Conservation (phyloP, 2,329 filamentous ascomycete genomes). For the Fusarium tuaranense region DNA sequence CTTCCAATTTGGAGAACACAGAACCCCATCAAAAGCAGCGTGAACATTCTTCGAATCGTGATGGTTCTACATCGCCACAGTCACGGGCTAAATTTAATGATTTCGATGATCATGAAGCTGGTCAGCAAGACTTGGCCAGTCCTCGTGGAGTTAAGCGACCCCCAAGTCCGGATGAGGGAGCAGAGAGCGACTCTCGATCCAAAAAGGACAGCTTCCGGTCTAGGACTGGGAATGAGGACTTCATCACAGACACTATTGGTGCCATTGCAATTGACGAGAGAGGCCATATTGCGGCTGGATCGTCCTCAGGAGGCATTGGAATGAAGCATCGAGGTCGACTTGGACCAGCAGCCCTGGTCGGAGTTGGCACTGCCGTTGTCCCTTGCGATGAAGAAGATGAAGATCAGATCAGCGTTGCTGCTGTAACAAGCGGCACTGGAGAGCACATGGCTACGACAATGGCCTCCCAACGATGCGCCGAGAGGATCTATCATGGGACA, state of each 20-base stretch:
- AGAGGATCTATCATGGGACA: constrained; percentile 81
- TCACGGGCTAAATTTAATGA: not conserved
- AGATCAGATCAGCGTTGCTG: constrained; percentile 78
- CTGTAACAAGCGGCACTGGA: constrained; percentile 92
- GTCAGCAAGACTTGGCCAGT: constrained; percentile 24
- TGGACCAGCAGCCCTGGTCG: constrained; percentile 92
- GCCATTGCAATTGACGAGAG: constrained; percentile 90
- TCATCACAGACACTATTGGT: constrained; percentile 92
- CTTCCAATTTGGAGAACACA: not conserved
- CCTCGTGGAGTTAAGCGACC: constrained; percentile 53
- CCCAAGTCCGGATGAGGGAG: constrained; percentile 33
- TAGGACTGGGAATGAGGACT: constrained; percentile 62
- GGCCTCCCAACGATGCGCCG: constrained; percentile 87
- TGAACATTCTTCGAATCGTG: constrained; percentile 18
- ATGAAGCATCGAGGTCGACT: constrained; percentile 97
- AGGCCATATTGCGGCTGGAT: constrained; percentile 92
- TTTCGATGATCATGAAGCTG: not conserved
- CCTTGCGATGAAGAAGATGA: constrained; percentile 78
- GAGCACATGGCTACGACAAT: constrained; percentile 98
- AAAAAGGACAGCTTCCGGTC: constrained; percentile 37
- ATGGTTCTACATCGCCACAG: constrained; percentile 33
- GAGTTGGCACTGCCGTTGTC: constrained; percentile 91
- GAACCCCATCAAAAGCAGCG: constrained; percentile 15
- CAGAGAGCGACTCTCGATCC: constrained; percentile 14
- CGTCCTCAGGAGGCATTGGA: constrained; percentile 96